Percentiles rank a stretch among this genome's conserved stretches.
Conservation (phyloP, 345 rosid species). For the Linum trigynum region DNA sequence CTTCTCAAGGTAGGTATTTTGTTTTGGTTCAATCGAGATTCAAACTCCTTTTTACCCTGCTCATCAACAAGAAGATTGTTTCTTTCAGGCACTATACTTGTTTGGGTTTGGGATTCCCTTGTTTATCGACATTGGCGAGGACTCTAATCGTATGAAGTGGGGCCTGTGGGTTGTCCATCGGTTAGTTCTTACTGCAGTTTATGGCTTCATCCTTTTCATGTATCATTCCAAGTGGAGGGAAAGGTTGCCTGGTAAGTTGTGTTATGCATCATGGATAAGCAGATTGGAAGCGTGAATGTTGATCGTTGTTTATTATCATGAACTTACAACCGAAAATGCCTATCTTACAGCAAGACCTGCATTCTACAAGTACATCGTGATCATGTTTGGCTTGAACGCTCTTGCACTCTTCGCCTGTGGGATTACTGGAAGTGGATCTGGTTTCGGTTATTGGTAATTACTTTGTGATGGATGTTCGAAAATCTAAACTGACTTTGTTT, state of each 20-base stretch:
- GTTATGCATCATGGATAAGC: no score
- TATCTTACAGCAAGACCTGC: constrained; percentile 72
- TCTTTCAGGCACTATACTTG: constrained; percentile 55
- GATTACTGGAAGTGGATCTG: constrained; percentile 47
- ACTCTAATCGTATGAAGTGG: constrained; percentile 55
- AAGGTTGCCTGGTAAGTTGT: constrained; percentile 57
- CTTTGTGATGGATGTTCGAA: not conserved
- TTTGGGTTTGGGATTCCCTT: constrained; percentile 72
- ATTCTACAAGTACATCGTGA: constrained; percentile 58
- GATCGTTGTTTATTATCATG: not conserved
- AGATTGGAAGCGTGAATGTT: not conserved
- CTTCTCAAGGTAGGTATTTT: constrained; percentile 58
- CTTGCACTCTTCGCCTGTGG: constrained; percentile 54
- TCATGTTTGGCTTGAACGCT: constrained; percentile 61
- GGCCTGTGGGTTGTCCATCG: constrained; percentile 70
- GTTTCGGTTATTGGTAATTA: constrained; percentile 72
- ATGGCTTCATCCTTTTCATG: constrained; percentile 59
- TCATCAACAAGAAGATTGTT: not conserved
- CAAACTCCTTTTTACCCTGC: not conserved
- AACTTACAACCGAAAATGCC: not conserved
- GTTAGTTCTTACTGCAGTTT: constrained; percentile 66
- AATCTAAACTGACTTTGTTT: not conserved
- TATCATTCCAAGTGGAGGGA: constrained; percentile 86
- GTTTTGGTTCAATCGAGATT: not conserved
- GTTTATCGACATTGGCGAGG: constrained; percentile 50